phyloP scores from a whole-genome alignment of 73 alveolate species.

The Tetrahymena elliotti region DNA sequence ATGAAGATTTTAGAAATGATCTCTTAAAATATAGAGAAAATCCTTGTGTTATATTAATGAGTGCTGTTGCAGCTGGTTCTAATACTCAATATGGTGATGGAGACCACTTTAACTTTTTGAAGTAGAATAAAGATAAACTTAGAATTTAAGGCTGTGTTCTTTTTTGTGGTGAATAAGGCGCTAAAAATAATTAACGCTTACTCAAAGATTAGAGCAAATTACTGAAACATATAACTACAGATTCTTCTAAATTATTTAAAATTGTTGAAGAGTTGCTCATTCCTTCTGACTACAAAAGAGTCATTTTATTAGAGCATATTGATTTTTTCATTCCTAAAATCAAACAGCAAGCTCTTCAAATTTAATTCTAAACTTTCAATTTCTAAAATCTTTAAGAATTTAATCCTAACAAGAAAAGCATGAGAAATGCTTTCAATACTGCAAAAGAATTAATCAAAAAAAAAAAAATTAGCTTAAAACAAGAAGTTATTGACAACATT shows the following conservation, averaged over 20 bases:
- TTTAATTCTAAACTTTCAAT: neutral
- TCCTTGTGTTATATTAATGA: neutral
- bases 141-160: neutral
- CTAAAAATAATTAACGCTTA: neutral
- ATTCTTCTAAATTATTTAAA: neutral
- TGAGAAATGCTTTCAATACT: neutral
- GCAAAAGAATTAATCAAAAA: neutral
- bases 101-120: neutral
- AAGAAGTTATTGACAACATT: neutral
- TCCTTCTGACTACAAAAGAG: neutral
- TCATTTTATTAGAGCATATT: neutral
- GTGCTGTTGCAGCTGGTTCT: neutral
- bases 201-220: neutral
- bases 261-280: neutral
- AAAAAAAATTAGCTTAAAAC: neutral
- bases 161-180: neutral
- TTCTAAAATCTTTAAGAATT: neutral
- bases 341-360: neutral
- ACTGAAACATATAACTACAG: neutral
- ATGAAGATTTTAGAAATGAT: neutral
- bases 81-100: neutral
- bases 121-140: neutral
- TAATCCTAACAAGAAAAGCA: neutral
- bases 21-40: neutral
- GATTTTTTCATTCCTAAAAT: neutral